These are phyloP conservation scores for Globisporangium takayamanum DNA, from an alignment of 352 stramenopile species.

Conservation along the genomic window DNA sequence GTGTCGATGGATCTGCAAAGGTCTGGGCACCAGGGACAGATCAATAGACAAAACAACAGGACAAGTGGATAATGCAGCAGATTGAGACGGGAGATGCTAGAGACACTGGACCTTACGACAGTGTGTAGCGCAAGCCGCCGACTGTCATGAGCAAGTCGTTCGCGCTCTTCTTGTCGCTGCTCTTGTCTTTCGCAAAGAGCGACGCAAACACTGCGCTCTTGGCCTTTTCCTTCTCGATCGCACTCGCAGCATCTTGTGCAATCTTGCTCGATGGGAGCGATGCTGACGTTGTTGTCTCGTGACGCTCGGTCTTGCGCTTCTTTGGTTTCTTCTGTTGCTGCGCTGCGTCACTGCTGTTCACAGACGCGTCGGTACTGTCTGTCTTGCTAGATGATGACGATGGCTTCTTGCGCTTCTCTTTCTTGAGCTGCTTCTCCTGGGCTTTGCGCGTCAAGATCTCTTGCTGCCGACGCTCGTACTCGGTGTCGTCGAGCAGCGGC, in stretches of 20 bases:
- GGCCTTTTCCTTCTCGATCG: constrained; percentile 61
- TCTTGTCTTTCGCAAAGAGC: constrained; percentile 66
- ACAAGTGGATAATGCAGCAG: no score
- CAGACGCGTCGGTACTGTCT: neutral
- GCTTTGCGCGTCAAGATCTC: constrained; percentile 40
- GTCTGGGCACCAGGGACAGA: constrained; percentile 34
- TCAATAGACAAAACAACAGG: neutral
- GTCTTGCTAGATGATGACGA: neutral
- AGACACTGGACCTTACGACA: constrained; percentile 37
- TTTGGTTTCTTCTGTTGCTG: constrained; percentile 27
- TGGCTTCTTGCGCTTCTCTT: constrained; percentile 24
- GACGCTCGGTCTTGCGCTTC: constrained; percentile 29
- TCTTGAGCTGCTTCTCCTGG: constrained; percentile 35
- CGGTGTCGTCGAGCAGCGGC: constrained; percentile 51
- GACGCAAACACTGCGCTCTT: constrained; percentile 79
- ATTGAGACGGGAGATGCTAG: neutral
- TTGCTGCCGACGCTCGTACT: constrained; percentile 44
- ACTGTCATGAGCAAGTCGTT: constrained; percentile 86
- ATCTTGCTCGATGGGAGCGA: constrained; percentile 32
- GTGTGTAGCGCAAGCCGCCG: constrained; percentile 74
- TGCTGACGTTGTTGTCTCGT: constrained; percentile 6
- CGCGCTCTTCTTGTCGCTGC: constrained; percentile 49
- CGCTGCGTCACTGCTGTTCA: constrained; percentile 2
- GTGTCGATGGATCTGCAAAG: constrained; percentile 60
- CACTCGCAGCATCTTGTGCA: constrained; percentile 44